phyloP scores from a whole-genome alignment of 768 basidiomycete genomes.

The Dictyophora rubrovolvata region DNA sequence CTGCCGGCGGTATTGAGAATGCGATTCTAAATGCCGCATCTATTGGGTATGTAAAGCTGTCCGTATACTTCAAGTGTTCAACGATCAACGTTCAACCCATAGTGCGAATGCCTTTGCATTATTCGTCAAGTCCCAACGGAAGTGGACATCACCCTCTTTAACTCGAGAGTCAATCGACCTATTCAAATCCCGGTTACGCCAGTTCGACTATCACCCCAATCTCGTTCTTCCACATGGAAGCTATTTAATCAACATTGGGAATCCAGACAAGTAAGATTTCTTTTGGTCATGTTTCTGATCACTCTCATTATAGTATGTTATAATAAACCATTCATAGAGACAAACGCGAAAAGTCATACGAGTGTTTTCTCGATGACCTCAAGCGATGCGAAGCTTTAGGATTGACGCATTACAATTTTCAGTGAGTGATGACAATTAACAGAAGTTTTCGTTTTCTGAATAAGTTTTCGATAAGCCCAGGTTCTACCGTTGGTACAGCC shows the following conservation, averaged over 20 bases:
- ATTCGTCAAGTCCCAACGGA: conserved; percentile 76
- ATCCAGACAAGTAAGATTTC: conserved; percentile 58
- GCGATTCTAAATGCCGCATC: conserved; percentile 57
- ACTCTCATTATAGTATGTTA: background rate
- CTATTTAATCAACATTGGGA: conserved; percentile 79
- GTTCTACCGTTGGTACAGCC: conserved; percentile 67
- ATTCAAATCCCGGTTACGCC: conserved; percentile 53
- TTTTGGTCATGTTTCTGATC: background rate
- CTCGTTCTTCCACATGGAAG: conserved; percentile 75
- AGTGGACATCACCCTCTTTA: conserved; percentile 63
- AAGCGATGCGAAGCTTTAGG: conserved; percentile 69
- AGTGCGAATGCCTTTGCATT: conserved; percentile 80
- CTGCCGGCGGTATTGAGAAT: conserved; percentile 72
- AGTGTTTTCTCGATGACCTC: conserved; percentile 78
- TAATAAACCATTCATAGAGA: conserved; percentile 26
- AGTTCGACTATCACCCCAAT: conserved; percentile 49
- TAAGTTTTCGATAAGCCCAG: conserved; percentile 41
- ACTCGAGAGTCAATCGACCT: conserved; percentile 37
- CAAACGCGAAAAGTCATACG: conserved; percentile 61
- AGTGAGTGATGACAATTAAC: conserved; percentile 61
- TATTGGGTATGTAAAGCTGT: conserved; percentile 42
- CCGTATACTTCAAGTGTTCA: background rate
- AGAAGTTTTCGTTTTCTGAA: too few species aligned
- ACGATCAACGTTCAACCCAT: background rate
- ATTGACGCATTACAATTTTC: conserved; percentile 70